Base-by-base conservation (phyloP, 2,329 filamentous ascomycete genomes). In the Mycosphaerella arachidis region DNA sequence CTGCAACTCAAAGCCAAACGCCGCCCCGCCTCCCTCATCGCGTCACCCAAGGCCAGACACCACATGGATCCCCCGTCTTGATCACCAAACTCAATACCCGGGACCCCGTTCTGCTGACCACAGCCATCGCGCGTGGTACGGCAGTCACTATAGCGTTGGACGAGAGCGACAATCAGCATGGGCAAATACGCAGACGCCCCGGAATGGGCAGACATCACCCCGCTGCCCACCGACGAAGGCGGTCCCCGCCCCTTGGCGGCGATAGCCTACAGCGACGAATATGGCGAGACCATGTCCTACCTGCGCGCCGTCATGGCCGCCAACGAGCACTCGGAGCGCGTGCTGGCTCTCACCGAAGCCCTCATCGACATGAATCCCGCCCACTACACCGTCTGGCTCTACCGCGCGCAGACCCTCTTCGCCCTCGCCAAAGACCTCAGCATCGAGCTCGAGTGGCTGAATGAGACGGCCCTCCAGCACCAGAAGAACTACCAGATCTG, bases 401-500 rank as follows among this genome's bases (percentile, higher is more conserved):
- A 96, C 80, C 89, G 94, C 63, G 91, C 92, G 67, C 86, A 88
- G 70, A 89, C 88, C 56, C 77, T 97, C 53, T 83, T 88, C 64
- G 81, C 84, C 3, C 80, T 96, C 29, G 75, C 83, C 52, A 81
- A 87, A 52, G 78, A 86, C 57, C 79, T 94, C 48, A 76, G 80
- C 2, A 82, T 87, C 60, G 94, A 99, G 75, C 81, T 97, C 51
- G 78, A 80, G 48, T 99, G 93, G 92, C 81, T 99, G 55, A 95
- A 97, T 75, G 80, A 85, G 10, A 86, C 94, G 30, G 90, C 93
- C 10, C 80, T 96, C 55, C 81, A 85, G 59, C 88, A 96, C 73
- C 86, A 95, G 70, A 99, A 99, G 76, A 99, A 97, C 78, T 99
- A 99, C 78, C 94, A 99, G 77, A 99, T 99, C 75, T 99, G 94